Base-by-base conservation (phyloP, 2,329 filamentous ascomycete species). In the Aspergillus novoparasiticus region DNA sequence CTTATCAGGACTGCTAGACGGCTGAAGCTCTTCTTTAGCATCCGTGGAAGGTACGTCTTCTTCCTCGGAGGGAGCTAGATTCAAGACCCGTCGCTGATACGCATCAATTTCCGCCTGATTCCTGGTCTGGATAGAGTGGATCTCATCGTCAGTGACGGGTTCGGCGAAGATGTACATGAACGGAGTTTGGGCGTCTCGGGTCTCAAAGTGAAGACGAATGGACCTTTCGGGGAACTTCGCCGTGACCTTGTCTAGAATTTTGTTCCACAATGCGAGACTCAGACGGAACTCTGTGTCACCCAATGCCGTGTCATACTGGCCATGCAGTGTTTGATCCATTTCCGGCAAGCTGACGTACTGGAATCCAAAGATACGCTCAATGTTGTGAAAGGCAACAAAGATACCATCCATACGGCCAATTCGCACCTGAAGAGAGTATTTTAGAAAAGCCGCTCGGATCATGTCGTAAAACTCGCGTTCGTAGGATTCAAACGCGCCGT, bases 361-460 rank as follows among this genome's bases (percentile, higher is more conserved):
- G 77, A 99, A 99, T 6, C 95, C 95, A 75, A 99, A 99, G 57
- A 99, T 96, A 60, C 94, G 90, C 78, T 94, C 86, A 2, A 93
- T 92, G 75, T 99, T 99, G 82, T 99, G 95, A 75, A 89, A 99
- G 2, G 95, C 95, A 26, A 98, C 91, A 73, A 98, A 99, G 57
- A 98, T 97, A 59, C 95, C 95, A 74, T 99, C 94, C 96, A 99
- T 99, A 57, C 94, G 89, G 21, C 96, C 95, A 87, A 99, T 96
- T 51, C 95, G 91, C 32, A 94, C 96, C 79, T 99, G 95, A 34
- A 99, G 83, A 11, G 94, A 97, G 77, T 99, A 99, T 74, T 99
- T 99, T 60, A 99, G 82, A 80, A 99, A 94, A 0, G 94, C 95
- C 1, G 94, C 87, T 59, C 96, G 87, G 64, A 96, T 94, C 93